Evolutionary conservation across 108 stramenopile species (phyloP).

Genomic region (Skeletonema marinoi): DNA sequence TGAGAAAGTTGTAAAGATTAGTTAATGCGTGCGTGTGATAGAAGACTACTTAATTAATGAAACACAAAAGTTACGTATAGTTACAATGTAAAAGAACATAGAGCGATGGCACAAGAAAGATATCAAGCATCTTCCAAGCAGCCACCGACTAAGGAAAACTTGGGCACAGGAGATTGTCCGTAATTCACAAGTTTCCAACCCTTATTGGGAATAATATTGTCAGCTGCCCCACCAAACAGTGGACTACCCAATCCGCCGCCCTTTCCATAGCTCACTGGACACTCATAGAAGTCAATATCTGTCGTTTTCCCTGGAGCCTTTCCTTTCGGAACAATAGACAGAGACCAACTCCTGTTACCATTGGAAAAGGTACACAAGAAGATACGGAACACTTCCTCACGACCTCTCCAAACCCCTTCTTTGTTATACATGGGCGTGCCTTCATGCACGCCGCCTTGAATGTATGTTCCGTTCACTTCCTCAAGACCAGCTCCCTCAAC

Average conservation of each 20-base stretch:
- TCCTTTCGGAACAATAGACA: slow-evolving; percentile 80
- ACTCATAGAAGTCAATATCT: slow-evolving; percentile 88
- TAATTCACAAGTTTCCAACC: slow-evolving; percentile 50
- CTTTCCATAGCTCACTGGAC: slow-evolving; percentile 41
- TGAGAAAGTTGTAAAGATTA: not conserved
- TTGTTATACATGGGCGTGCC: slow-evolving; percentile 65
- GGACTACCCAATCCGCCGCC: not conserved
- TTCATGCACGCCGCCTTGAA: slow-evolving; percentile 64
- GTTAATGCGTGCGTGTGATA: not conserved
- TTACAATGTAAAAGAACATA: not conserved
- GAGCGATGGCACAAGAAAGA: not conserved
- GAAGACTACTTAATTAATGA: not conserved
- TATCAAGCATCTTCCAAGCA: slow-evolving; percentile 35
- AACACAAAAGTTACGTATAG: not conserved
- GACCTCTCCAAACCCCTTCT: slow-evolving; percentile 57
- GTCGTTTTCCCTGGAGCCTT: slow-evolving; percentile 75
- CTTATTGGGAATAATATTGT: slow-evolving; percentile 34
- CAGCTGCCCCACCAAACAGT: slow-evolving; percentile 10
- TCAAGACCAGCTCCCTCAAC: slow-evolving; percentile 78
- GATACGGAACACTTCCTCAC: slow-evolving; percentile 45
- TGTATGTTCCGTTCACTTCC: slow-evolving; percentile 80
- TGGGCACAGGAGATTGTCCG: slow-evolving; percentile 45
- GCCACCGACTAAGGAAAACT: slow-evolving; percentile 41
- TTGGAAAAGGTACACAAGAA: slow-evolving; percentile 88
- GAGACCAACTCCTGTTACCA: slow-evolving; percentile 88